Percentiles rank a stretch among this genome's conserved stretches.
Conservation (phyloP, 768 basidiomycete genomes). For the Postia placenta region DNA sequence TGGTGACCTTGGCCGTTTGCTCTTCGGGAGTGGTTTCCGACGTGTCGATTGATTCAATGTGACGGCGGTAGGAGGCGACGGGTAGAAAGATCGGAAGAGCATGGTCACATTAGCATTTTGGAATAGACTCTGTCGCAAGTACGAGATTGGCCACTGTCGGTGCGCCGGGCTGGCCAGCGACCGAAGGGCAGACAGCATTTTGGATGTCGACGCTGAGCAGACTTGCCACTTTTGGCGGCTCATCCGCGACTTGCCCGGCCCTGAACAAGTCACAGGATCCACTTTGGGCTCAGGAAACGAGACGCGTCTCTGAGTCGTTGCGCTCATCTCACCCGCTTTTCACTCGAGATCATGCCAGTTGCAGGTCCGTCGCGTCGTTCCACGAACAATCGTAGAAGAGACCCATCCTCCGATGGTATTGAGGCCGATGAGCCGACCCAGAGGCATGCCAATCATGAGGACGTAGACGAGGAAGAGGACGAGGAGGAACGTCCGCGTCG, state of each 20-base stretch:
- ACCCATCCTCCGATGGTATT: constrained; percentile 35
- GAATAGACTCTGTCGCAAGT: constrained; percentile 1
- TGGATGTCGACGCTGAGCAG: constrained; percentile 3
- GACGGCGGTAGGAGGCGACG: constrained; percentile 47
- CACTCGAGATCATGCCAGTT: constrained; percentile 25
- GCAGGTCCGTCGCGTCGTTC: constrained; percentile 31
- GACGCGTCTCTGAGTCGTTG: constrained; percentile 15
- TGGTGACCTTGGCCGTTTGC: constrained; percentile 60
- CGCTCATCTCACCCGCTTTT: neutral
- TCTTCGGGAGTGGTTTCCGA: constrained; percentile 50
- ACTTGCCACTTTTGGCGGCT: neutral
- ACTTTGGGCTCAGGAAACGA: constrained; percentile 11
- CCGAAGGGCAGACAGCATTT: constrained; percentile 20
- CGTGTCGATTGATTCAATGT: constrained; percentile 89
- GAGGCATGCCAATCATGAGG: neutral
- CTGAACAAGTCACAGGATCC: constrained; percentile 17
- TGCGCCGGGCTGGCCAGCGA: constrained; percentile 6
- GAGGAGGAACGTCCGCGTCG: constrained; percentile 29
- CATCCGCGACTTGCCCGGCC: constrained; percentile 20
- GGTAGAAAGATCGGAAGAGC: constrained; percentile 52
- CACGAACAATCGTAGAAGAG: constrained; percentile 45
- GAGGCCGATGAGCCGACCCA: constrained; percentile 26
- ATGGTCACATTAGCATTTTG: constrained; percentile 4
- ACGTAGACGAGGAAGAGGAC: constrained; percentile 35
- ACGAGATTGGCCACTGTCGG: constrained; percentile 8